Evolutionary conservation across 2,329 filamentous ascomycete species (phyloP).

Genomic region (Shiraia sp.): DNA sequence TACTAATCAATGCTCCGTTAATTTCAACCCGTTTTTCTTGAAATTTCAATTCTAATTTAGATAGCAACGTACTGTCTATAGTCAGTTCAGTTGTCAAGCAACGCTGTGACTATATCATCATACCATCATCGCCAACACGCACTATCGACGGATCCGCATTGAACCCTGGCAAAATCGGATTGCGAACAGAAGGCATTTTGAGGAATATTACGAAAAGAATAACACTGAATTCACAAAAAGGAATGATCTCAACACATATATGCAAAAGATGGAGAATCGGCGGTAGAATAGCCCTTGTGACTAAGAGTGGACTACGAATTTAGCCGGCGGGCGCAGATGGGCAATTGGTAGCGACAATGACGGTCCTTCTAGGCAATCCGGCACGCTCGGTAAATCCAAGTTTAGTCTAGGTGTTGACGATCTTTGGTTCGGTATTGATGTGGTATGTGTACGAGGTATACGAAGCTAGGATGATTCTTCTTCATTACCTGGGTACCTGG

Average conservation of each 20-base stretch:
- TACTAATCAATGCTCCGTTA: conserved; percentile 37
- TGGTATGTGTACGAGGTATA: too few relatives aligned
- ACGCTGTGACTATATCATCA: not conserved
- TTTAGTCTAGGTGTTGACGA: too few relatives aligned
- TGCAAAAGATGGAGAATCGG: too few relatives aligned
- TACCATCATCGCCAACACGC: conserved; percentile 50
- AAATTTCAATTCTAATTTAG: not conserved
- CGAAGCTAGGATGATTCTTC: too few relatives aligned
- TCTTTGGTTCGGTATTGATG: too few relatives aligned
- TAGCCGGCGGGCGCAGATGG: not conserved
- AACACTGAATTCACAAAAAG: conserved; percentile 6
- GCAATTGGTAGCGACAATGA: too few relatives aligned
- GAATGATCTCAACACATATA: not conserved
- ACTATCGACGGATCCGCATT: conserved; percentile 65
- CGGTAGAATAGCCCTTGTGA: not conserved
- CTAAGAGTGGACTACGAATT: not conserved
- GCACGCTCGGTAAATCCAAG: too few relatives aligned
- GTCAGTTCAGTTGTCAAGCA: conserved; percentile 4
- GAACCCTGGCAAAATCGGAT: conserved; percentile 63
- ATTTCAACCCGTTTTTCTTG: not conserved
- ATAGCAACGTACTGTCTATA: conserved; percentile 4
- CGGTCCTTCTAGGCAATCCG: too few relatives aligned
- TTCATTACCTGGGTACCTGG: too few relatives aligned
- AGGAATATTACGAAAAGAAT: not conserved
- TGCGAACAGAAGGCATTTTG: conserved; percentile 42